These are phyloP conservation scores for Mycena sanguinolenta DNA, from an alignment of 768 basidiomycete species.

Conservation along the genomic window DNA sequence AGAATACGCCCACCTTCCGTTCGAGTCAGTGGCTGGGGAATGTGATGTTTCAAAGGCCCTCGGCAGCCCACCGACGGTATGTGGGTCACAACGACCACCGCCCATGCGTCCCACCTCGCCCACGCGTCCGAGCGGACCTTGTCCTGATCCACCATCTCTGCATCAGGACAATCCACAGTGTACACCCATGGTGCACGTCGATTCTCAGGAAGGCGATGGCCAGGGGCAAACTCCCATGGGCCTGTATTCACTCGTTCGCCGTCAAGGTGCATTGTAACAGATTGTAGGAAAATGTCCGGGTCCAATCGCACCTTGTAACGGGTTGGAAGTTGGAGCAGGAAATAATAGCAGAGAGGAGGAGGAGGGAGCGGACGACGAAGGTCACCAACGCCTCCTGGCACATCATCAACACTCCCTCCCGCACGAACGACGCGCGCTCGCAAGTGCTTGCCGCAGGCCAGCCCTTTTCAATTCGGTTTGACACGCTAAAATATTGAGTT, in stretches of 20 bases:
- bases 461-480: background rate
- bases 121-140: background rate
- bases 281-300: background rate
- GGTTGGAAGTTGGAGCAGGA: slow-evolving; percentile 11
- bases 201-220: background rate
- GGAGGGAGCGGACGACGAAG: slow-evolving; percentile 11
- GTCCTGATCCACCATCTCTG: slow-evolving; percentile 1
- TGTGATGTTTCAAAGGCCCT: background rate
- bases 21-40: background rate
- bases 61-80: background rate
- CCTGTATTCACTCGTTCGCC: background rate
- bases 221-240: slow-evolving; percentile 18
- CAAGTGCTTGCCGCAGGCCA: background rate
- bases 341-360: background rate
- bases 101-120: background rate
- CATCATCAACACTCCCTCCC: slow-evolving; percentile 23
- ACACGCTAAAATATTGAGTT: background rate
- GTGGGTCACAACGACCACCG: background rate
- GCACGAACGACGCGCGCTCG: background rate
- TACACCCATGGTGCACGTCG: background rate
- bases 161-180: background rate
- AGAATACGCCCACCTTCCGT: too few relatives aligned
- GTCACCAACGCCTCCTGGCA: background rate
- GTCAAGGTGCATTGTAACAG: slow-evolving; percentile 6
- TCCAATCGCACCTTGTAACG: background rate